These are phyloP conservation scores for Euptelea pleiosperma DNA, from an alignment of 164 flowering plant genomes.

Conservation along the genomic window DNA sequence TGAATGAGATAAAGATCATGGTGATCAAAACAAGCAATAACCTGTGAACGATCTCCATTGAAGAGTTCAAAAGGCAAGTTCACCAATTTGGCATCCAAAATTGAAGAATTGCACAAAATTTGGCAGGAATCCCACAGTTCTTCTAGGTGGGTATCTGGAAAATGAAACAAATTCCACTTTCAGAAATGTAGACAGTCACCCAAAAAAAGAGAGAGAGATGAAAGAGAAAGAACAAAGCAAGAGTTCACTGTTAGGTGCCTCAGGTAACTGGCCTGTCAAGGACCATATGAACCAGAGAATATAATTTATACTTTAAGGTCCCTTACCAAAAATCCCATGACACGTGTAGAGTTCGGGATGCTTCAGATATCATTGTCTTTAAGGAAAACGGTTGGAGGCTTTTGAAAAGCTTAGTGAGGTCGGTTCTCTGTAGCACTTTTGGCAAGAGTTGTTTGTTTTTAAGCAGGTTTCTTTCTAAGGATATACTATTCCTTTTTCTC, in stretches of 20 bases:
- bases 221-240: background rate
- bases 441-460: constrained; percentile 12
- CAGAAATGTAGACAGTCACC: background rate
- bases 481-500: background rate
- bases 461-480: background rate
- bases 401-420: constrained; percentile 13
- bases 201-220: constrained; percentile 3
- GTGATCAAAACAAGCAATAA: constrained; percentile 23
- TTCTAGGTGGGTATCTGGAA: constrained; percentile 5
- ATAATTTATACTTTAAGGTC: constrained; percentile 23
- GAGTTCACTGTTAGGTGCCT: constrained; percentile 8
- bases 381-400: constrained; percentile 17
- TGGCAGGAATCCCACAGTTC: background rate
- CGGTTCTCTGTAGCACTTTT: constrained; percentile 13
- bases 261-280: background rate
- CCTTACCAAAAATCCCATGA: constrained; percentile 7
- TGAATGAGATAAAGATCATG: constrained; percentile 7
- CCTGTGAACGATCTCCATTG: constrained; percentile 29
- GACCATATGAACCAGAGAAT: constrained; percentile 17
- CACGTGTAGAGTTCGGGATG: constrained; percentile 34
- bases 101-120: background rate
- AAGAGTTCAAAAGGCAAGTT: background rate
- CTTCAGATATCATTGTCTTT: constrained; percentile 16
- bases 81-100: background rate
- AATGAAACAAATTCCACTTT: constrained; percentile 14